These are phyloP conservation scores for Xylaria hypoxylon DNA, from an alignment of 2,329 filamentous ascomycete species.

Conservation along the genomic window DNA sequence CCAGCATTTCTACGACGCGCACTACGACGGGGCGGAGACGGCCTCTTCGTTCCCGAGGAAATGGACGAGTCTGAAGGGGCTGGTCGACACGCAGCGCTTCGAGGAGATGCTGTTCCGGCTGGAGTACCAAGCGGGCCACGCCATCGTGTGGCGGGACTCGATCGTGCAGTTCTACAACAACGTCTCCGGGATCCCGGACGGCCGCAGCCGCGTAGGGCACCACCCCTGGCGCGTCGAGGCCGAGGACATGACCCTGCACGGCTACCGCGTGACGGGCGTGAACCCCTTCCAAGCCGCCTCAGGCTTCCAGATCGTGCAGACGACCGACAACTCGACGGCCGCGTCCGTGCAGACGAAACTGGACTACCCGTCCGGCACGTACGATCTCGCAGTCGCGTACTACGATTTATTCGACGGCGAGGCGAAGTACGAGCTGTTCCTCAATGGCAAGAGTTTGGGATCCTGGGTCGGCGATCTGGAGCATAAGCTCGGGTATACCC, in stretches of 20 bases:
- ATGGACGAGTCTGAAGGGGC: conserved; percentile 67
- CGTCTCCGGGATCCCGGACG: conserved; percentile 70
- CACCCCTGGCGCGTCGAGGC: conserved; percentile 77
- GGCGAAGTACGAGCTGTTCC: conserved; percentile 64
- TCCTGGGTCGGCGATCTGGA: conserved; percentile 71
- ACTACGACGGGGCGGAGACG: conserved; percentile 66
- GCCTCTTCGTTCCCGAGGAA: conserved; percentile 67
- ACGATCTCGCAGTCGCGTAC: conserved; percentile 75
- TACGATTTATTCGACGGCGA: conserved; percentile 71
- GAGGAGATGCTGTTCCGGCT: conserved; percentile 69
- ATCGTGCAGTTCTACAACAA: conserved; percentile 74
- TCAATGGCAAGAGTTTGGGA: conserved; percentile 66
- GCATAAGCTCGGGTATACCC: conserved; percentile 67
- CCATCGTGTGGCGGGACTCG: conserved; percentile 76
- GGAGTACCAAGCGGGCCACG: conserved; percentile 75
- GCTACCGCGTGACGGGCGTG: conserved; percentile 66
- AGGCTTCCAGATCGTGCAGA: conserved; percentile 66
- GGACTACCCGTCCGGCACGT: conserved; percentile 63
- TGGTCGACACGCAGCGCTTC: conserved; percentile 70
- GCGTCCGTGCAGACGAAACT: conserved; percentile 63
- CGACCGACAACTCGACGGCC: conserved; percentile 61
- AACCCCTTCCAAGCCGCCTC: conserved; percentile 71
- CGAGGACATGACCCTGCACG: conserved; percentile 70
- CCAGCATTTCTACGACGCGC: conserved; percentile 65
- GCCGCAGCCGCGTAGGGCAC: conserved; percentile 65